phyloP scores from a whole-genome alignment of 352 stramenopile genomes.

The Discostella stelligera region DNA sequence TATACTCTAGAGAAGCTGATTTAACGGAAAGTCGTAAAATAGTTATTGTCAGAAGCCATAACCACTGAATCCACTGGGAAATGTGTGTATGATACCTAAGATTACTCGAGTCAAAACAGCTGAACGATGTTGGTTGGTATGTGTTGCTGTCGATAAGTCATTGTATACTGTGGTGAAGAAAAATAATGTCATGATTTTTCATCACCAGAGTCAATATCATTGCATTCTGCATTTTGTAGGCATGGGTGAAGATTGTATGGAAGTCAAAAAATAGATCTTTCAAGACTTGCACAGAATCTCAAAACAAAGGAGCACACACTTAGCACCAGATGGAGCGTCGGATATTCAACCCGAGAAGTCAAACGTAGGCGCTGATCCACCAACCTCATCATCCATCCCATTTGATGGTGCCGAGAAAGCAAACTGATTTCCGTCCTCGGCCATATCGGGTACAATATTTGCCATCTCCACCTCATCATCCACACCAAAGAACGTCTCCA shows the following conservation, averaged over 20 bases:
- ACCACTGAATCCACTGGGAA: too few species aligned
- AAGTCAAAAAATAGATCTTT: constrained; percentile 14
- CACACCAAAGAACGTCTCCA: constrained; percentile 96
- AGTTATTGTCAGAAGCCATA: neutral
- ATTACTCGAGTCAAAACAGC: too few species aligned
- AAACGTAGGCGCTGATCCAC: constrained; percentile 28
- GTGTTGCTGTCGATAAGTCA: too few species aligned
- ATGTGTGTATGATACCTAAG: too few species aligned
- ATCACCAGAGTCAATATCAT: constrained; percentile 25
- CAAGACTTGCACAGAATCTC: constrained; percentile 35
- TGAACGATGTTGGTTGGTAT: too few species aligned
- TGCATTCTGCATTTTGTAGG: neutral
- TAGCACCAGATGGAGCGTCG: neutral
- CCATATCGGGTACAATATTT: constrained; percentile 68
- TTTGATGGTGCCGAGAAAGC: constrained; percentile 61
- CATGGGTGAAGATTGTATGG: constrained; percentile 21
- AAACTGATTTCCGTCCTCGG: constrained; percentile 71
- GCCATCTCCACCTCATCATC: constrained; percentile 95
- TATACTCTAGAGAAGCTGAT: neutral
- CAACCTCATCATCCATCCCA: constrained; percentile 43
- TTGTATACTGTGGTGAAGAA: constrained; percentile 28
- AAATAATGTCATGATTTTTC: constrained; percentile 35
- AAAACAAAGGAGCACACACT: neutral
- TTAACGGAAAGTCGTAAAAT: neutral
- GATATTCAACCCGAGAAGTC: constrained; percentile 42